phyloP scores from a whole-genome alignment of 345 rosid species.

The Aquilaria malaccensis region DNA sequence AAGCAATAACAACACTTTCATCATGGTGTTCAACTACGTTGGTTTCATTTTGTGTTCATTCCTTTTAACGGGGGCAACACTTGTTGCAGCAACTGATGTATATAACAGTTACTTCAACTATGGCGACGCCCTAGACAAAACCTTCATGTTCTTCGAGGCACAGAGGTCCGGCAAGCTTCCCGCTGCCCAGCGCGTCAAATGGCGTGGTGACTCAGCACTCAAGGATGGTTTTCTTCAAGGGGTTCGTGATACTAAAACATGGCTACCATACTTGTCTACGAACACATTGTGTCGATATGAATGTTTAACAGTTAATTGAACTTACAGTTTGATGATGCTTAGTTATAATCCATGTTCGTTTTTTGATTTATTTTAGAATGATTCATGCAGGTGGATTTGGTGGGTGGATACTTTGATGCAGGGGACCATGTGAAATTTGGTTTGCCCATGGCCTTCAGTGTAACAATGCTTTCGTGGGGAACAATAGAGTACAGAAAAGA shows the following conservation, averaged over 20 bases:
- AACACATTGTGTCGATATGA: not conserved
- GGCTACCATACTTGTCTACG: too few relatives aligned
- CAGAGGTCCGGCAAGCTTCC: slow-evolving; percentile 61
- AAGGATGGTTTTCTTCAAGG: slow-evolving; percentile 51
- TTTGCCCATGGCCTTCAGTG: slow-evolving; percentile 73
- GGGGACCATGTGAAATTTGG: slow-evolving; percentile 96
- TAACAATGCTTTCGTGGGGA: slow-evolving; percentile 78
- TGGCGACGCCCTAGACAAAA: slow-evolving; percentile 49
- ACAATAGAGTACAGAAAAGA: slow-evolving; percentile 53
- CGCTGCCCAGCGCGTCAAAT: slow-evolving; percentile 37
- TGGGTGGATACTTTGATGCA: slow-evolving; percentile 89
- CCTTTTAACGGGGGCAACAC: slow-evolving; percentile 14
- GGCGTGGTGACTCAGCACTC: slow-evolving; percentile 62
- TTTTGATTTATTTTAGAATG: not conserved
- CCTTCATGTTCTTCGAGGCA: slow-evolving; percentile 63
- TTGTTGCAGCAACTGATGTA: slow-evolving; percentile 14
- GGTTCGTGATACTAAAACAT: slow-evolving; percentile 19
- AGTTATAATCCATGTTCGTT: not conserved
- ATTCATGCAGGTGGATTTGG: slow-evolving; percentile 52
- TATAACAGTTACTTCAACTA: slow-evolving; percentile 27
- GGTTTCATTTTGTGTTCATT: slow-evolving; percentile 17
- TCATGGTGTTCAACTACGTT: slow-evolving; percentile 17
- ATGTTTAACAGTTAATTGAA: not conserved
- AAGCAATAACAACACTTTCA: not conserved
- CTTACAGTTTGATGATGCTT: not conserved